Conservation (phyloP, 495 filamentous ascomycete species). For the Aspergillus sclerotiicarbonarius region DNA sequence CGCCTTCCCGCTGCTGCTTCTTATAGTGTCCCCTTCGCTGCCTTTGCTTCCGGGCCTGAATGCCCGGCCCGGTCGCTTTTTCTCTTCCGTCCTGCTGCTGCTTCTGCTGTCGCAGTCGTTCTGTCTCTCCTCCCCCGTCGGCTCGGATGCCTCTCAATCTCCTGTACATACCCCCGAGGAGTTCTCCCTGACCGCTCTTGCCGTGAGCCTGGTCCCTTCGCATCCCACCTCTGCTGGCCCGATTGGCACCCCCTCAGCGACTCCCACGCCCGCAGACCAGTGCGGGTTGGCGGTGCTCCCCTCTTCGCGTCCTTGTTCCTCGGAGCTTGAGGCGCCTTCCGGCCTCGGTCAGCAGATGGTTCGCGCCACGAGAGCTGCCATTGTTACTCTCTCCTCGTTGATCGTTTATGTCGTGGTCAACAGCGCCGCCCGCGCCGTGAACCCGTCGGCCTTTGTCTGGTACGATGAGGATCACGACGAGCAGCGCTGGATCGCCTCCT, state of each 20-base stretch:
- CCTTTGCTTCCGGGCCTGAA: slow-evolving; percentile 11
- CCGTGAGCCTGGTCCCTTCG: slow-evolving; percentile 6
- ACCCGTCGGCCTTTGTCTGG: slow-evolving; percentile 39
- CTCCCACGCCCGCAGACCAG: slow-evolving; percentile 4
- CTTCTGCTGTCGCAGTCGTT: slow-evolving; percentile 7
- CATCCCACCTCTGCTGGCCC: slow-evolving; percentile 10
- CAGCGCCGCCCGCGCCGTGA: slow-evolving; percentile 33
- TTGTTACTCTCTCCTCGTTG: slow-evolving; percentile 40
- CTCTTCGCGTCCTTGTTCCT: slow-evolving; percentile 3
- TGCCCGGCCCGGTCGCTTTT: slow-evolving; percentile 15
- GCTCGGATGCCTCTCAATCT: slow-evolving; percentile 6
- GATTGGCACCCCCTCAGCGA: slow-evolving; percentile 8
- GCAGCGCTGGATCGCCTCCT: slow-evolving; percentile 66
- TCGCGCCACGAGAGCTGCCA: slow-evolving; percentile 37
- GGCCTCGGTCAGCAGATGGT: slow-evolving; percentile 40
- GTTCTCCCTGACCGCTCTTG: slow-evolving; percentile 12
- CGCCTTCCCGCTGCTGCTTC: slow-evolving; percentile 15
- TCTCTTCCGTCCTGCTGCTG: slow-evolving; percentile 4
- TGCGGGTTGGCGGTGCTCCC: slow-evolving; percentile 3
- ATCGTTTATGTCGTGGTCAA: slow-evolving; percentile 49
- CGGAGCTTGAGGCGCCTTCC: slow-evolving; percentile 22
- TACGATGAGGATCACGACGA: slow-evolving; percentile 56
- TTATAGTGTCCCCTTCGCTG: slow-evolving; percentile 25
- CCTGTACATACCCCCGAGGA: slow-evolving; percentile 10
- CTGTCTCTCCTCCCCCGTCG: slow-evolving; percentile 1